These are phyloP conservation scores for Pythium utonaiense DNA, from an alignment of 352 stramenopile genomes.

Conservation along the genomic window DNA sequence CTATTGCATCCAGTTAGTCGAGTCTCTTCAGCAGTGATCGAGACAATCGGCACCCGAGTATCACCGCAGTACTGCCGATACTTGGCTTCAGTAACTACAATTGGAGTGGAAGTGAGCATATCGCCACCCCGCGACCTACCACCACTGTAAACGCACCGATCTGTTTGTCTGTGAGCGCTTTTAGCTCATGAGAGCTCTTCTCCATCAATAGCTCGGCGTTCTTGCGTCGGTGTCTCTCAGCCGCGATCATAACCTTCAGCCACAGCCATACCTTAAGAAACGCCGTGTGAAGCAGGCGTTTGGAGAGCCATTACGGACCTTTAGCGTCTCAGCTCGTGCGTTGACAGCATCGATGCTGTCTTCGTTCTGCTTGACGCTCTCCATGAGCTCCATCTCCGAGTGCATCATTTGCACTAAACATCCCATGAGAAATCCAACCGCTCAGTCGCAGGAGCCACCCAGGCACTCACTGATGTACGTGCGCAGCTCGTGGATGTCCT, in stretches of 20 bases:
- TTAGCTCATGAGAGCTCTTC: conserved; percentile 31
- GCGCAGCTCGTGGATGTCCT: conserved; percentile 60
- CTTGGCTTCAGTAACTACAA: conserved; percentile 42
- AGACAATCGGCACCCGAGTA: not conserved
- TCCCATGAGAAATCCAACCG: not conserved
- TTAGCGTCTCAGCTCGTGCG: conserved; percentile 43
- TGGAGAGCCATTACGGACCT: no score
- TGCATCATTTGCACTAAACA: conserved; percentile 78
- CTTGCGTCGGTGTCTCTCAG: conserved; percentile 40
- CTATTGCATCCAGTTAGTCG: not conserved
- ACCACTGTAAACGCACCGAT: conserved; percentile 20
- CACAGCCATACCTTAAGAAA: no score
- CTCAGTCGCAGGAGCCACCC: no score
- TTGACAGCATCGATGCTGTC: conserved; percentile 42
- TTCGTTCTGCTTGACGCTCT: conserved; percentile 66
- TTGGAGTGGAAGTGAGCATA: not conserved
- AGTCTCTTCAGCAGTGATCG: not conserved
- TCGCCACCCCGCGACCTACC: not conserved
- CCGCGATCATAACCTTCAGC: conserved; percentile 21
- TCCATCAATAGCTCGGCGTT: conserved; percentile 26
- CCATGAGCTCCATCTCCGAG: conserved; percentile 64
- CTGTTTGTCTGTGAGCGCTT: conserved; percentile 41
- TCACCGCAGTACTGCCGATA: conserved; percentile 39
- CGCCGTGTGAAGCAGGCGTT: no score
- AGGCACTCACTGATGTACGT: conserved; percentile 54